Conservation (phyloP, 2,329 filamentous ascomycete genomes). For the Clonostachys sp. region DNA sequence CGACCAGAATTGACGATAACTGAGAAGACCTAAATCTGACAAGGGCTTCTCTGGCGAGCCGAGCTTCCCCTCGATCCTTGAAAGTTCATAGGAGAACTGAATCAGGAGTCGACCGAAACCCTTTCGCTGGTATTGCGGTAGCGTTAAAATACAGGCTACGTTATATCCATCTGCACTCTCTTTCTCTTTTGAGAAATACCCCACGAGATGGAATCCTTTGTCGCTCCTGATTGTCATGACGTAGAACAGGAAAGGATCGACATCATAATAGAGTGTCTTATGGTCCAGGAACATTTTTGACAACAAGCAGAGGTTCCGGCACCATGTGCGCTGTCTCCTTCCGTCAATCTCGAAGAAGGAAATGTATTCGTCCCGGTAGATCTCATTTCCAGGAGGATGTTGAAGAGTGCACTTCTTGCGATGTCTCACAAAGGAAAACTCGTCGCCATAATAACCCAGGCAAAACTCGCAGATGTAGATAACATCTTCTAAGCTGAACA, state of each 20-base stretch:
- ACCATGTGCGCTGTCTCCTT: constrained; percentile 89
- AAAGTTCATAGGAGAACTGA: constrained; percentile 95
- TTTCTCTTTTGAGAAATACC: constrained; percentile 99
- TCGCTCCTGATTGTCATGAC: constrained; percentile 91
- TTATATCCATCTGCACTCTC: constrained; percentile 97
- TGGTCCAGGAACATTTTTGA: constrained; percentile 97
- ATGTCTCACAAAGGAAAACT: constrained; percentile 79
- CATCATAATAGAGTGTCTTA: constrained; percentile 98
- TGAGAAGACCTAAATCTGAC: constrained; percentile 85
- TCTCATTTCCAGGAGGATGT: constrained; percentile 95
- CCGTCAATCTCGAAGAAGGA: constrained; percentile 98
- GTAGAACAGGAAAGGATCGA: constrained; percentile 98
- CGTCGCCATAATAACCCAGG: constrained; percentile 81
- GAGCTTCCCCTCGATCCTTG: constrained; percentile 89
- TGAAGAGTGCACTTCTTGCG: constrained; percentile 84
- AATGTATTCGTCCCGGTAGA: constrained; percentile 90
- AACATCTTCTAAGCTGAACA: constrained; percentile 81
- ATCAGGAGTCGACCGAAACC: constrained; percentile 92
- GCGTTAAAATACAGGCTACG: constrained; percentile 92
- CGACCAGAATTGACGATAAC: constrained; percentile 97
- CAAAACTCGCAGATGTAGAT: constrained; percentile 99
- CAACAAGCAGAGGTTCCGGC: constrained; percentile 88
- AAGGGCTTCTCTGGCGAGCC: constrained; percentile 96
- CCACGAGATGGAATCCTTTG: constrained; percentile 90
- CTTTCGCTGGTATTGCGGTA: constrained; percentile 94